Evolutionary conservation across 768 basidiomycete species (phyloP).

Genomic region (Amanita polypyramis): DNA sequence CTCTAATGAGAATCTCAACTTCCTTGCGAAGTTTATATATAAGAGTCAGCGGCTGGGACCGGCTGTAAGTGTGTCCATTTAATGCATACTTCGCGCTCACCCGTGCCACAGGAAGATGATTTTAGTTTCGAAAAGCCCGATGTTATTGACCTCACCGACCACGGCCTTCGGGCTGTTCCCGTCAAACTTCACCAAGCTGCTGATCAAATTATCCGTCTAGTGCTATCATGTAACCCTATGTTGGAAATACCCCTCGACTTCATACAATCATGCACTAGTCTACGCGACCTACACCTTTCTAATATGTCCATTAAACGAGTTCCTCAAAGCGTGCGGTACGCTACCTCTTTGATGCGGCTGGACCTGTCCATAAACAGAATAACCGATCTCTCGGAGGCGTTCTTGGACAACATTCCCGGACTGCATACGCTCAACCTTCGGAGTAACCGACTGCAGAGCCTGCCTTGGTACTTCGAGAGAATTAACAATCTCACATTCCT

Average conservation of each 20-base stretch:
- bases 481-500: conserved; percentile 62
- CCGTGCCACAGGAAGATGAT: conserved; percentile 53
- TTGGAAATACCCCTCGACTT: conserved; percentile 96
- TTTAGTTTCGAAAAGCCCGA: conserved; percentile 62
- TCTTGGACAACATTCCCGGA: conserved; percentile 63
- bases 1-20: conserved; percentile 68
- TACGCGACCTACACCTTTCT: conserved; percentile 79
- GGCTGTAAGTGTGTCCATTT: conserved; percentile 1
- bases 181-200: conserved; percentile 79
- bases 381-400: conserved; percentile 77
- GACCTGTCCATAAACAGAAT: conserved; percentile 92
- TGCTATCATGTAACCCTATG: conserved; percentile 90
- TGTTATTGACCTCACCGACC: conserved; percentile 70
- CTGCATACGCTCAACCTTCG: conserved; percentile 65
- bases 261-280: conserved; percentile 73
- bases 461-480: conserved; percentile 80
- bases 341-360: conserved; percentile 61
- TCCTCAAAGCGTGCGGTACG: conserved; percentile 73
- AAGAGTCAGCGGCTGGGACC: conserved; percentile 59
- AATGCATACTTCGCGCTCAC: not conserved
- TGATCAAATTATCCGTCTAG: conserved; percentile 72
- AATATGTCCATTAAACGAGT: conserved; percentile 94
- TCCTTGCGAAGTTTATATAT: conserved; percentile 85
- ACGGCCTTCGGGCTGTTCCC: conserved; percentile 80
- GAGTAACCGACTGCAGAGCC: conserved; percentile 83